phyloP scores from a whole-genome alignment of 768 basidiomycete species.

The Tricholomella constricta region DNA sequence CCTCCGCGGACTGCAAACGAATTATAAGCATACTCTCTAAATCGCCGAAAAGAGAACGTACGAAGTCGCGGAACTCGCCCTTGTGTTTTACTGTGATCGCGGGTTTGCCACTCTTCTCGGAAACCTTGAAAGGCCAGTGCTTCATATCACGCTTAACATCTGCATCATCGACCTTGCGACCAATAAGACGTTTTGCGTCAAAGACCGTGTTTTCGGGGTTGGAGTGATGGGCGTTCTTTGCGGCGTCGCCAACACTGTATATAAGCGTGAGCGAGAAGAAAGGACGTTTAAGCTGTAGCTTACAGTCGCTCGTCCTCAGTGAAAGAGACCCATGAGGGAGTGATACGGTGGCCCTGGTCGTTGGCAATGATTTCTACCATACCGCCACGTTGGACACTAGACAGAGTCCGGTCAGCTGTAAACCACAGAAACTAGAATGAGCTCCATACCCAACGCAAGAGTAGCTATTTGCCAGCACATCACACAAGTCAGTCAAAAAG shows the following conservation, averaged over 20 bases:
- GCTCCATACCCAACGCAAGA: conserved; percentile 89
- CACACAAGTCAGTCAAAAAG: conserved; percentile 23
- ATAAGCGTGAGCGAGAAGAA: conserved; percentile 19
- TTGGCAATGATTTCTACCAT: conserved; percentile 90
- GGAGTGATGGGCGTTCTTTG: conserved; percentile 93
- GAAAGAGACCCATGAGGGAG: conserved; percentile 85
- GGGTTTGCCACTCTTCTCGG: conserved; percentile 82
- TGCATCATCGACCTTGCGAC: conserved; percentile 78
- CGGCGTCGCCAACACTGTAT: conserved; percentile 82
- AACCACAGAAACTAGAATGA: neutral
- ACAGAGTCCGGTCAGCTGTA: neutral
- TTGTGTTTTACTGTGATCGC: conserved; percentile 77
- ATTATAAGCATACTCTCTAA: neutral
- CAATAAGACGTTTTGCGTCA: conserved; percentile 95
- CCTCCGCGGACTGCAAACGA: conserved; percentile 77
- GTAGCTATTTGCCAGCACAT: conserved; percentile 54
- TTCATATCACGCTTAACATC: conserved; percentile 84
- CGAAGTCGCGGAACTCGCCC: conserved; percentile 80
- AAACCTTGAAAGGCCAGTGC: conserved; percentile 89
- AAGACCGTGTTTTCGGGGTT: conserved; percentile 95
- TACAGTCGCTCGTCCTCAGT: conserved; percentile 77
- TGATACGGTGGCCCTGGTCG: conserved; percentile 89
- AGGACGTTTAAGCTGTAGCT: conserved; percentile 17
- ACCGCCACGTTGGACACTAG: conserved; percentile 84
- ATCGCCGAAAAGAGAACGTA: conserved; percentile 40